Percentiles rank a stretch among this genome's conserved stretches.
These are phyloP conservation scores for Phytophthora kernoviae DNA, from an alignment of 352 stramenopile species.

Conservation along the genomic window DNA sequence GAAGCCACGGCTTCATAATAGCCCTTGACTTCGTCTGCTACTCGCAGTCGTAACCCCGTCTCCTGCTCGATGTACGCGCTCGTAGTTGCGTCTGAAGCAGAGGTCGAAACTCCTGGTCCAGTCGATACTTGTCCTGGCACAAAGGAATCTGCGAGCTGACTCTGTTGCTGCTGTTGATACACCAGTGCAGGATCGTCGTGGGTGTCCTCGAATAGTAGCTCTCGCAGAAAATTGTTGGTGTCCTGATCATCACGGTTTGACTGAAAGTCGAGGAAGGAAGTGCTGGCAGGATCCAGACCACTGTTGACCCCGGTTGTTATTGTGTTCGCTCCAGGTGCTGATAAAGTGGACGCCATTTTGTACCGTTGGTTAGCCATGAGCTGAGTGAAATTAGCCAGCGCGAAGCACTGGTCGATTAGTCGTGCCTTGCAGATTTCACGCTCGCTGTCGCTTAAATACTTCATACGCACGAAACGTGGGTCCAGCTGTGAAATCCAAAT, in stretches of 20 bases:
- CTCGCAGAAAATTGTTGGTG: slow-evolving; percentile 50
- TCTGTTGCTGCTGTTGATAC: slow-evolving; percentile 37
- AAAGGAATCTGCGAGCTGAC: slow-evolving; percentile 21
- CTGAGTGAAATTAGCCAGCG: slow-evolving; percentile 46
- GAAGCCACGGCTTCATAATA: slow-evolving; percentile 47
- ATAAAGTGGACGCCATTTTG: slow-evolving; percentile 13
- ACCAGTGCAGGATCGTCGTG: slow-evolving; percentile 39
- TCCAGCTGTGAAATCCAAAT: slow-evolving; percentile 61
- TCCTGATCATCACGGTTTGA: slow-evolving; percentile 48
- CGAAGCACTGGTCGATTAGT: slow-evolving; percentile 45
- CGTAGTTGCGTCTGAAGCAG: slow-evolving; percentile 6
- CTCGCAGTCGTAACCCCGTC: slow-evolving; percentile 30
- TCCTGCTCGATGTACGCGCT: slow-evolving; percentile 40
- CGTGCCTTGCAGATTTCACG: slow-evolving; percentile 45
- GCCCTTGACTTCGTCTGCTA: slow-evolving; percentile 41
- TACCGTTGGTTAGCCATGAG: slow-evolving; percentile 39
- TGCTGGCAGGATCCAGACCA: slow-evolving; percentile 24
- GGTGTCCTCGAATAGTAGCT: slow-evolving; percentile 53
- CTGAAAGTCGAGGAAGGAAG: slow-evolving; percentile 47
- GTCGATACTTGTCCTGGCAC: slow-evolving; percentile 9
- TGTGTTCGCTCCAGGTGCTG: slow-evolving; percentile 1
- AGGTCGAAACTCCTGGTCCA: background rate
- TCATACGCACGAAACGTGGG: slow-evolving; percentile 55
- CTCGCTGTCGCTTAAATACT: slow-evolving; percentile 49
- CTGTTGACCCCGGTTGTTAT: slow-evolving; percentile 6